Conservation (phyloP, 352 stramenopile species). For the Phytopythium cucurbitacearum region DNA sequence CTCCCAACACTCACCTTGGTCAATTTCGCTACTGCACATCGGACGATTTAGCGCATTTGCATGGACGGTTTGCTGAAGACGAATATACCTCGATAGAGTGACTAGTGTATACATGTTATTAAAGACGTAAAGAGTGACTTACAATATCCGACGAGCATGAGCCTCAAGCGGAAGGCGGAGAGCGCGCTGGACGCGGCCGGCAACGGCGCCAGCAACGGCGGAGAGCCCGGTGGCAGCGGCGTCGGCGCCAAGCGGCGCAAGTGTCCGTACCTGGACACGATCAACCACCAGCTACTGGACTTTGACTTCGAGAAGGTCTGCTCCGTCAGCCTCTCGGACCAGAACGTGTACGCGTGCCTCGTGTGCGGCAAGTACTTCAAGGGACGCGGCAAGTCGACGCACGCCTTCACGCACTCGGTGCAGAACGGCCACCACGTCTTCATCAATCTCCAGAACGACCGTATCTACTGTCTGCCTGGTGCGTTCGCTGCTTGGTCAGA, state of each 20-base stretch:
- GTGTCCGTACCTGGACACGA: constrained; percentile 98
- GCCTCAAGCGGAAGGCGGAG: constrained; percentile 52
- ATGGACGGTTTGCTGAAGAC: no score
- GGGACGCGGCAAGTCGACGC: constrained; percentile 88
- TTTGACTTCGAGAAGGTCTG: constrained; percentile 99
- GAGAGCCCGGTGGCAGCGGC: constrained; percentile 4
- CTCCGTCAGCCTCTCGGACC: constrained; percentile 93
- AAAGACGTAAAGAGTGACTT: no score
- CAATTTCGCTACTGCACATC: no score
- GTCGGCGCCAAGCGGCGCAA: constrained; percentile 67
- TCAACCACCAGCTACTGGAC: constrained; percentile 96
- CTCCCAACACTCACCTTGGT: no score
- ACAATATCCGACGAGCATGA: not conserved
- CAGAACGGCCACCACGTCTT: constrained; percentile 97
- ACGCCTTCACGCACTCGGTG: constrained; percentile 96
- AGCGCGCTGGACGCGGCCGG: not conserved
- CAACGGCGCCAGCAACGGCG: not conserved
- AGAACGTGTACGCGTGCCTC: constrained; percentile 98
- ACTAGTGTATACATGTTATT: no score
- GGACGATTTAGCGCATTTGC: no score
- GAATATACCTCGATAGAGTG: no score
- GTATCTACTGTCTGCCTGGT: constrained; percentile 95
- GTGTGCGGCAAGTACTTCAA: constrained; percentile 99
- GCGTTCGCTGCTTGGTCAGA: not conserved
- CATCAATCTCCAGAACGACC: constrained; percentile 94